Evolutionary conservation across 345 rosid species (phyloP).

Genomic region (Acer negundo): DNA sequence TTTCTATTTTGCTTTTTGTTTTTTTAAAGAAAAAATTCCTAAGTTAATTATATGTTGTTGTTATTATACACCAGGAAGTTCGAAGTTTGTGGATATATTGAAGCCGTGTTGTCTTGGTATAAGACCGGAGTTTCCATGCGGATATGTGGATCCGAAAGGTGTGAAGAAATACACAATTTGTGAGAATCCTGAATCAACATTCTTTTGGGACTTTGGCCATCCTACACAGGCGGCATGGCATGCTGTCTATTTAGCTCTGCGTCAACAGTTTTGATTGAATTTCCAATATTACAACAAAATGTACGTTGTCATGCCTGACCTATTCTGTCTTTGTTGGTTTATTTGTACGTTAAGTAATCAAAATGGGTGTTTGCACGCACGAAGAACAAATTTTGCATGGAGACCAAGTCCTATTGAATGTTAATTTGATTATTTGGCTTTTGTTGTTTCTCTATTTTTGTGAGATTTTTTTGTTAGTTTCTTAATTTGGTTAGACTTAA

Average conservation of each 20-base stretch:
- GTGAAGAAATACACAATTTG: conserved; percentile 46
- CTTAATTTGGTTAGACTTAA: too few relatives aligned
- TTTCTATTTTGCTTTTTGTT: background rate
- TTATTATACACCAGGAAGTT: conserved; percentile 25
- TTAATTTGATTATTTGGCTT: too few relatives aligned
- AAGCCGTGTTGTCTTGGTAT: conserved; percentile 60
- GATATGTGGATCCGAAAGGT: conserved; percentile 40
- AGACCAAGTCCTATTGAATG: too few relatives aligned
- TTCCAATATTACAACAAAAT: background rate
- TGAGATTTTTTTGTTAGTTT: too few relatives aligned
- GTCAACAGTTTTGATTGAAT: background rate
- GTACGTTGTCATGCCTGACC: background rate
- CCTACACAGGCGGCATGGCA: conserved; percentile 63
- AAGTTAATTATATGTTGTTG: background rate
- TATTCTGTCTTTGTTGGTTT: background rate
- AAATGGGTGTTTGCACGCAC: too few relatives aligned
- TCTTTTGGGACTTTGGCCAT: conserved; percentile 69
- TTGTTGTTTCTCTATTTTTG: too few relatives aligned
- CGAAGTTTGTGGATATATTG: conserved; percentile 46
- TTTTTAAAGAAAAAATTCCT: too few relatives aligned
- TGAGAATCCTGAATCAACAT: conserved; percentile 45
- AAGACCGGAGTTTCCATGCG: conserved; percentile 33
- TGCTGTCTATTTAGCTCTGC: conserved; percentile 35
- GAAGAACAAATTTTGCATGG: too few relatives aligned
- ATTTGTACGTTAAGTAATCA: too few relatives aligned